Base-by-base conservation (phyloP, 2,329 filamentous ascomycete species). In the Elsinoe ampelina region DNA sequence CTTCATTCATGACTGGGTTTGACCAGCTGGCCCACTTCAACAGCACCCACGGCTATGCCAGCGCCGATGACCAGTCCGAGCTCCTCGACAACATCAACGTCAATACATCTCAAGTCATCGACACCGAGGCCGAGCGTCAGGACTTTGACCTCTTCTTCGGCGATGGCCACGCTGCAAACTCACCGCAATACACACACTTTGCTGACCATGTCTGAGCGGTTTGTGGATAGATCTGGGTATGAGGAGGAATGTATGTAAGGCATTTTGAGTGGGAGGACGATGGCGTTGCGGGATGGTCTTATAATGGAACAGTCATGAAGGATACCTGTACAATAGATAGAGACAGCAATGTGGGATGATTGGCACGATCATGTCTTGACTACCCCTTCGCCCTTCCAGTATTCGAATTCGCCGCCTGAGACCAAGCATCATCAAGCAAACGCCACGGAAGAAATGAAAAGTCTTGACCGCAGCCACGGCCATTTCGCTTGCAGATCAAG, bases 401-500 rank as follows among this genome's bases (percentile, higher is more conserved):
- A 8, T 5, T 30, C 26, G 2, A 30, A 5, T 30, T 30, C 26
- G 26, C 26, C 26, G 26, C 26, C 17, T 42, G n/a, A 15, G 7
- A n/a, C 19, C 47, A 51, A 35, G 47, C 47, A 51, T 51, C 32
- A 36, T 19, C 47, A 51, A 51, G 47, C 47, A 52, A 22, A 36
- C 48, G 48, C 35, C 48, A 52, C 48, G 48, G 48, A 52, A 38
- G 17, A 52, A 52, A 22, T 35, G 32, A 19, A 34, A n/a, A 45
- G 10, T 39, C 13, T 39, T 38, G 48, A 52, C 8, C 15, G 34
- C 32, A 32, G 48, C 48, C 48, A 52, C 48, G 35, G 15, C 48
- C 48, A 52, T 52, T 39, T 52, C 48, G 48, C 48, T 52, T 52
- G 48, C 19, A 36, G 48, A 52, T 52, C 48, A 15, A 52, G 48